Evolutionary conservation across 129 eudicot genomes (phyloP).

Genomic region (carrot (Daucus carota)): DNA sequence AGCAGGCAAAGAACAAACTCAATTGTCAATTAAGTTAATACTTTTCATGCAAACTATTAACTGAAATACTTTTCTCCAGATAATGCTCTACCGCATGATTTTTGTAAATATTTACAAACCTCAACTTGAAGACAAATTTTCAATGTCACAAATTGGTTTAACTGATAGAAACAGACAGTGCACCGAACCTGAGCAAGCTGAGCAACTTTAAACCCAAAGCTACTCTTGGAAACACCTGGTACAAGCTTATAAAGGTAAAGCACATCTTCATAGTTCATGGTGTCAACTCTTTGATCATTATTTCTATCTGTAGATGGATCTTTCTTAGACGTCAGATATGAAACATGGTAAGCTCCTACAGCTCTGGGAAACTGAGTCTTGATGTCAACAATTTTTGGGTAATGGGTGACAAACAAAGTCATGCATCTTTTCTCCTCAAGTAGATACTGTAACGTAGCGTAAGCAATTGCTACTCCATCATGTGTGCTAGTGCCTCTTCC

Average conservation of each 20-base stretch:
- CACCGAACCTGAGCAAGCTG: conserved; percentile 82
- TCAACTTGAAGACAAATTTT: not conserved
- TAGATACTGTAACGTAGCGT: conserved; percentile 68
- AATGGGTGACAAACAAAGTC: conserved; percentile 91
- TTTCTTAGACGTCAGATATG: conserved; percentile 53
- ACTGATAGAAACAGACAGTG: not conserved
- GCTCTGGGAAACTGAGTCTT: conserved; percentile 55
- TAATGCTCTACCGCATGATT: conserved; percentile 2
- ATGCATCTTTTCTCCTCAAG: conserved; percentile 62
- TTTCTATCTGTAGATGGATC: conserved; percentile 15
- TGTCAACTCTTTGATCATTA: conserved; percentile 15
- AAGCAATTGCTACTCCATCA: conserved; percentile 97
- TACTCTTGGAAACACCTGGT: conserved; percentile 78
- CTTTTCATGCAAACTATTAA: not conserved
- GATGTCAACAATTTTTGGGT: conserved; percentile 70
- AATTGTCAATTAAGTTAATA: not conserved
- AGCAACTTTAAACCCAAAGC: conserved; percentile 97
- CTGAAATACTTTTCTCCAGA: not conserved
- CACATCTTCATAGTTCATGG: conserved; percentile 39
- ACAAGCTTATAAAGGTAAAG: conserved; percentile 90
- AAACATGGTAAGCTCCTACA: conserved; percentile 88
- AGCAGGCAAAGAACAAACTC: not conserved
- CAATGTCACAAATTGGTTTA: not conserved
- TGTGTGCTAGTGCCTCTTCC: conserved; percentile 99
- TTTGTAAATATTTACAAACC: not conserved